Conservation (phyloP, 1,139 yeast genomes). For the Diutina scorzettiae region DNA sequence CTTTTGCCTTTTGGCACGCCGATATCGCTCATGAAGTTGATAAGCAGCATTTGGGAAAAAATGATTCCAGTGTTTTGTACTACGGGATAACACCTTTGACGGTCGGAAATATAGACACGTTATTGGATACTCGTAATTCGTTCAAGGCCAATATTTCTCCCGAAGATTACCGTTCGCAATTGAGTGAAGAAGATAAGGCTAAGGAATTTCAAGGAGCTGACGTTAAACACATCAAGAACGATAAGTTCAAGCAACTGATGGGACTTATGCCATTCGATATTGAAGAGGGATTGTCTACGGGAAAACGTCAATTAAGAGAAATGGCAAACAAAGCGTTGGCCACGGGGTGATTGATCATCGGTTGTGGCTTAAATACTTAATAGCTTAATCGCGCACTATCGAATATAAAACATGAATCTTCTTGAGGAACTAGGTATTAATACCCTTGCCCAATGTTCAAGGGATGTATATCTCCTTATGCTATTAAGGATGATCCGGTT, state of each 20-base stretch:
- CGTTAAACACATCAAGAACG: background rate
- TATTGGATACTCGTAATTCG: background rate
- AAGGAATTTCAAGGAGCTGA: conserved; percentile 1
- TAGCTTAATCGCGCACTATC: no score
- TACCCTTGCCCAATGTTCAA: conserved; percentile 16
- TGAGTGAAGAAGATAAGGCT: background rate
- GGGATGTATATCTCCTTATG: conserved; percentile 21
- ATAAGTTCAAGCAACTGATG: conserved; percentile 4
- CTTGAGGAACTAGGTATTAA: conserved; percentile 17
- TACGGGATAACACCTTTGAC: conserved; percentile 20
- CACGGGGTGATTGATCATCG: background rate
- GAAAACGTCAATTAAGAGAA: background rate
- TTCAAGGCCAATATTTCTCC: background rate
- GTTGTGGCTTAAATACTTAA: no score
- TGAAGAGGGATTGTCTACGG: background rate
- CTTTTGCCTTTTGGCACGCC: conserved; percentile 39
- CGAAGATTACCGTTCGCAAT: background rate
- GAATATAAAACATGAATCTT: no score
- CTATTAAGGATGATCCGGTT: conserved; percentile 25
- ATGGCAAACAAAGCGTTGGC: conserved; percentile 1
- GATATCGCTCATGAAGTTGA: conserved; percentile 40
- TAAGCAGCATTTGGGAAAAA: conserved; percentile 22
- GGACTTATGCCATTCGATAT: background rate
- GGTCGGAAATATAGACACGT: background rate
- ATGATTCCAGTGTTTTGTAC: conserved; percentile 26